Evolutionary conservation across 768 basidiomycete genomes (phyloP), one percentile per base, ranked within the genome.

Genomic region (Tephrocybe sp.): DNA sequence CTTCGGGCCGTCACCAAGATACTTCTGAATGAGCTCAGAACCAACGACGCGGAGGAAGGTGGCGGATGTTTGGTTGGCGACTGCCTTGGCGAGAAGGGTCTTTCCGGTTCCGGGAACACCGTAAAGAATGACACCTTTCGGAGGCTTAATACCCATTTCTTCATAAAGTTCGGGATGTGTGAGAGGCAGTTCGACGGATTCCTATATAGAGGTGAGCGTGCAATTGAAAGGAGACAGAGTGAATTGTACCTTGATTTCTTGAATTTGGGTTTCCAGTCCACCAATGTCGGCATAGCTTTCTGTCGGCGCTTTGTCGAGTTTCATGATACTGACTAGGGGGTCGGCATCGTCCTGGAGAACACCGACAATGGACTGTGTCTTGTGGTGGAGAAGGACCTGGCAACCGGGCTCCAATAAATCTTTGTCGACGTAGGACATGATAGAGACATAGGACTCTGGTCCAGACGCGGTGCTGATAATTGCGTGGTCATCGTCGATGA

Each of bases 101-200:
- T 99, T 99, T 49, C 97, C 97, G 11, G 96, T 98, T 49, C 97
- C 97, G 0, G 97, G 97, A 3, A 96, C 96, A 58, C 97, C 97
- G 63, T 98, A 99, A 1, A 99, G 81, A 58, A 99, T 98, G 65
- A 99, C 96, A 73, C 97, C 97, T 69, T 98, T 98, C 18, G 97
- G 97, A n/a, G 96, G 97, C 62, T 90, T 90, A 71, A 99, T 98
- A 50, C 97, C 97, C 97, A 99, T 98, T 76, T 98, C 96, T 71
- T 98, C 96, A 71, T 98, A 99, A 33, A 98, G 73, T 65, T 99
- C 97, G 3, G 97, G 97, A 66, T 98, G 97, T 8, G 96, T 98
- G 20, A 99, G 76, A 0, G 97, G 97, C 26, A 98, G 80, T 70
- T 98, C 97, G 40, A 98, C 96, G 12, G 97, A 92, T 87, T 99